Evolutionary conservation across 208 protist species (phyloP), one percentile per base, ranked within the genome.

Genomic region (Histomonas meleagridis): DNA sequence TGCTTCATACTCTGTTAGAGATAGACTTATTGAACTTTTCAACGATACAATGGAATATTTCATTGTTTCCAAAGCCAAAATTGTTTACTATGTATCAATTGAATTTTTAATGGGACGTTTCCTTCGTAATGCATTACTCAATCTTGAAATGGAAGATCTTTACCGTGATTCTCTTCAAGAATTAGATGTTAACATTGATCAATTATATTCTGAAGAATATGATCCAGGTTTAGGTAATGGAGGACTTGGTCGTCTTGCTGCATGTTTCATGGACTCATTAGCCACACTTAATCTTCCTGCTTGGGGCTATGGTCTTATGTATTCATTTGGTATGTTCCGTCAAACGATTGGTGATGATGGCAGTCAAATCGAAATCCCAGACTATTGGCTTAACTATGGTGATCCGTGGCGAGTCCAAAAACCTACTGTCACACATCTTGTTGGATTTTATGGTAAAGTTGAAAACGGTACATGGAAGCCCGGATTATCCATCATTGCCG

Each of bases 1-100:
- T 5, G 90, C 92, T 10, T 92, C 93, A 26, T 86, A 91, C 28
- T 92, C 91, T 16, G 70, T 95, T 9, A 60, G 94, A 35, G 93
- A 95, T 40, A 14, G 93, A n/a, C 76, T 95, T 2, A 92, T 93
- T n/a, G 94, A 95, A 69, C 91, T 86, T 0, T 94, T 93, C 70
- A 95, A 95, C 76, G 93, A 94, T 76, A 94, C 94, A 32, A 91
- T 94, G 23, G 48, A 92, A 40, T 93, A 94, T 72, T 95, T 94
- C 35, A 72, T 91, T 23, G 92, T 91, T 38, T 62, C 90, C 32
- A 76, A 93, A n/a, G 40, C 92, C 1, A 95, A 95, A 90, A 40
- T 57, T 57, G 76, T 86, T 32, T 86, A 86, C 26, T 86, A 86
- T 35, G 46, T 86, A 1, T 86, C 76, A 1, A 46, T 48, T 57